phyloP scores from a whole-genome alignment of 1,139 yeast genomes.

The Geotrichum siamense region DNA sequence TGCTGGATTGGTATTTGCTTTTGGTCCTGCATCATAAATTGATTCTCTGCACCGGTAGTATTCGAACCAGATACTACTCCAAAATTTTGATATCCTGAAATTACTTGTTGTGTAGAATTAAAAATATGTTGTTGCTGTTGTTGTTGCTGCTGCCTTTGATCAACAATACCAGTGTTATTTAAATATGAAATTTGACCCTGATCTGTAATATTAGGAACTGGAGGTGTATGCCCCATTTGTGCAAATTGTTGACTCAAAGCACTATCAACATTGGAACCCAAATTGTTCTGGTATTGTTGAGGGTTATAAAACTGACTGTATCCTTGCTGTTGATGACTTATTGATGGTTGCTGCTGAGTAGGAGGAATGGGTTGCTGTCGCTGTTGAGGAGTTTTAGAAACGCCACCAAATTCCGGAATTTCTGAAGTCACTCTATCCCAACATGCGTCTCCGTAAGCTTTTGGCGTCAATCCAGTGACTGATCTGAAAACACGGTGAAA shows the following conservation, averaged over 20 bases:
- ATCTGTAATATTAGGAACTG: too few relatives aligned
- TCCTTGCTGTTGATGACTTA: background rate
- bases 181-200: too few relatives aligned
- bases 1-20: too few relatives aligned
- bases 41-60: too few relatives aligned
- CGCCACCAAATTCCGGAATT: slow-evolving; percentile 15
- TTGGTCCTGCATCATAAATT: too few relatives aligned
- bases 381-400: background rate
- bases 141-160: too few relatives aligned
- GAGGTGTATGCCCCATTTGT: background rate
- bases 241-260: background rate
- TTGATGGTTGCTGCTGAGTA: background rate
- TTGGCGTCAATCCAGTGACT: slow-evolving; percentile 80
- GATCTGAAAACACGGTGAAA: slow-evolving; percentile 83
- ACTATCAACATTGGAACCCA: background rate
- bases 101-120: too few relatives aligned
- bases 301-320: background rate
- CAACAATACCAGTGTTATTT: too few relatives aligned
- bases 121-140: too few relatives aligned
- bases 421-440: slow-evolving; percentile 52
- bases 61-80: too few relatives aligned
- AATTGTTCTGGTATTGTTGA: background rate
- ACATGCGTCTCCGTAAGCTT: slow-evolving; percentile 82
- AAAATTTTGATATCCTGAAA: too few relatives aligned
- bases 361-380: background rate